phyloP scores from a whole-genome alignment of 805 yeast species.

The Myxozyma nipponensis region DNA sequence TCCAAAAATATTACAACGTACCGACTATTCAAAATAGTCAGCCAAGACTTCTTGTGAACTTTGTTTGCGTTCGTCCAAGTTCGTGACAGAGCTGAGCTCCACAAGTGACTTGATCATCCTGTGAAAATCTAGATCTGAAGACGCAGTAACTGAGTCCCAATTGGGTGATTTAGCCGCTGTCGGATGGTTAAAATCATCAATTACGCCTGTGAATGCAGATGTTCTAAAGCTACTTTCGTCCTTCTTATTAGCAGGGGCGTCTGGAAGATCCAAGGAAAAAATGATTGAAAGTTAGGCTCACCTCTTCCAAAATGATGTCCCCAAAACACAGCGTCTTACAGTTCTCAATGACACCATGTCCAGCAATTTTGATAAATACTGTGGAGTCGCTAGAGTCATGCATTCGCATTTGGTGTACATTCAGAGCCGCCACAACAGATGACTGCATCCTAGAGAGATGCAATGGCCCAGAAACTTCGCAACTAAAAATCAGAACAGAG shows the following conservation, averaged over 20 bases:
- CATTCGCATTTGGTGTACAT: constrained; percentile 22
- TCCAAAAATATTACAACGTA: too few relatives aligned
- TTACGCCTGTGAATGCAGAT: constrained; percentile 5
- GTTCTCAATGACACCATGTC: constrained; percentile 18
- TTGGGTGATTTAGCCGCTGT: constrained; percentile 28
- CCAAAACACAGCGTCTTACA: constrained; percentile 15
- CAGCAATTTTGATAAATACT: constrained; percentile 5
- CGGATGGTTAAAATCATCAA: constrained; percentile 35
- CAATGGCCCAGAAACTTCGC: constrained; percentile 18
- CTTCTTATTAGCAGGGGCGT: too few relatives aligned
- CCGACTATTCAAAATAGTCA: too few relatives aligned
- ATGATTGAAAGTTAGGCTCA: too few relatives aligned
- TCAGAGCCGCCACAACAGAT: constrained; percentile 6
- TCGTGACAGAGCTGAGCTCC: too few relatives aligned
- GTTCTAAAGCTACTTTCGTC: background rate
- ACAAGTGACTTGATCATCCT: too few relatives aligned
- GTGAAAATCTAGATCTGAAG: too few relatives aligned
- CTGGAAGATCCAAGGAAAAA: too few relatives aligned
- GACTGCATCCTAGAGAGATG: constrained; percentile 11
- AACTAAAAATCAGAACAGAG: constrained; percentile 8
- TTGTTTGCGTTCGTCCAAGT: too few relatives aligned
- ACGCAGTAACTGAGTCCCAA: constrained; percentile 4
- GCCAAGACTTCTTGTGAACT: too few relatives aligned
- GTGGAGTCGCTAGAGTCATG: constrained; percentile 17
- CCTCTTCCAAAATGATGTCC: background rate